Evolutionary conservation across 1,284 basidiomycete genomes (phyloP), one percentile per base, ranked within the genome.

Genomic region (Leccinum solheimii): DNA sequence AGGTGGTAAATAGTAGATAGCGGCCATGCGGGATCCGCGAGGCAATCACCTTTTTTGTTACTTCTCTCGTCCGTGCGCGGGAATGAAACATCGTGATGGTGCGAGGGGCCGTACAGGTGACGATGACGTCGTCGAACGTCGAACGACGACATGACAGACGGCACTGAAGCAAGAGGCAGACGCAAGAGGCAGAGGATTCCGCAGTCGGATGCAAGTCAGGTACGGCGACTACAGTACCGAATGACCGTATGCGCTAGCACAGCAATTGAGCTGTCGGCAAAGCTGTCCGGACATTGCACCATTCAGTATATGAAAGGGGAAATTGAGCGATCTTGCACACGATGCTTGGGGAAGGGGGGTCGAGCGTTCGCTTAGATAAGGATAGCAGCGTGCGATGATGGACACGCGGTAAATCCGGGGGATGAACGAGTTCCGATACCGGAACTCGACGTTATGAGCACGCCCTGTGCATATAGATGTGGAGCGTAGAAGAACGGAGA

Each of bases 1-100:
- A 51, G 36, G 13, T 23, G 45, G 21, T 48, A 6, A 51, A 16
- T 26, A 11, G 26, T 36, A 66, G 62, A 68, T 62, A 64, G 30
- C 11, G 60, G 60, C 70, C 70, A 71, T 70, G 70, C 71, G 62
- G 63, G 61, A 57, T 67, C 71, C 70, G 71, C 71, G 64, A 71
- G 70, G 70, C 71, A 58, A 19, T 51, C 40, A 48, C 30, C 50
- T 10, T 16, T 26, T 51, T 16, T 14, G 50, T 10, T 51, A 27
- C 23, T 16, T 51, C 60, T 64, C 56, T 61, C 59, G 54, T 30
- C 61, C 56, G 21, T 58, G 64, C 64, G 69, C 70, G 72, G 70
- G 71, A 71, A 74, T 71, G 69, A 70, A 72, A 58, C 66, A 74
- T 53, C 66, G 66, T 69, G 69, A 34, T 32, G 50, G 19, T 58